Evolutionary conservation across 2,329 filamentous ascomycete species (phyloP), one percentile per base, ranked within the genome.

Genomic region (Trichoderma koningii): DNA sequence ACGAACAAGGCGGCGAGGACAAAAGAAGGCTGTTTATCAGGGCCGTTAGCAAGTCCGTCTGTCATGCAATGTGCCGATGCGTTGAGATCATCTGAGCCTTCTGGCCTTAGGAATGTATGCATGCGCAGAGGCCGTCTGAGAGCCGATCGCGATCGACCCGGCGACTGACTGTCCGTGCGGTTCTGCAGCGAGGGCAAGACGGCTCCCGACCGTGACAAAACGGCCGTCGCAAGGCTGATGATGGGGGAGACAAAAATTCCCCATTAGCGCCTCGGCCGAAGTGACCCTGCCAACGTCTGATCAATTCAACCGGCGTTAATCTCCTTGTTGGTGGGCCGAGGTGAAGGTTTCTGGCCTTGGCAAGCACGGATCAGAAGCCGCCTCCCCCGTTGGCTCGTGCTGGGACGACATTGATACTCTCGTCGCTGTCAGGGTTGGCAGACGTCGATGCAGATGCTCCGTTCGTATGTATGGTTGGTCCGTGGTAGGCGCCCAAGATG

Each of bases 261-360:
- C 23, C 52, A 55, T 62, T 62, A 62, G 59, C 59, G 59, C 23
- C 48, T 44, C 48, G 60, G 60, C 41, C 50, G 50, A 55, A 47
- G 60, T 34, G 42, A n/a, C 55, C 48, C 19, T 59, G 55, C n/a
- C n/a, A 38, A 38, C n/a, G 26, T 19, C 7, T 19, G 28, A 21
- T 38, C 45, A 53, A 55, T 28, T 42, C 60, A 21, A 47, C 38
- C 50, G 41, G 50, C 60, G 60, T 63, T 63, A 55, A 63, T 63
- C 50, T 55, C 60, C 38, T 55, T 34, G 42, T 41, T 38, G 34
- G 55, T 52, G 63, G 63, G 55, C 42, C 63, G 4, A 14, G 34
- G 44, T 64, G 52, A 64, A 65, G 63, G 38, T 65, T 65, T 60
- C 60, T 65, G 38, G 55, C 19, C 63, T 65, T 65, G 63, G 48